Evolutionary conservation across 345 rosid genomes (phyloP).

Genomic region (Orychophragmus violaceus): DNA sequence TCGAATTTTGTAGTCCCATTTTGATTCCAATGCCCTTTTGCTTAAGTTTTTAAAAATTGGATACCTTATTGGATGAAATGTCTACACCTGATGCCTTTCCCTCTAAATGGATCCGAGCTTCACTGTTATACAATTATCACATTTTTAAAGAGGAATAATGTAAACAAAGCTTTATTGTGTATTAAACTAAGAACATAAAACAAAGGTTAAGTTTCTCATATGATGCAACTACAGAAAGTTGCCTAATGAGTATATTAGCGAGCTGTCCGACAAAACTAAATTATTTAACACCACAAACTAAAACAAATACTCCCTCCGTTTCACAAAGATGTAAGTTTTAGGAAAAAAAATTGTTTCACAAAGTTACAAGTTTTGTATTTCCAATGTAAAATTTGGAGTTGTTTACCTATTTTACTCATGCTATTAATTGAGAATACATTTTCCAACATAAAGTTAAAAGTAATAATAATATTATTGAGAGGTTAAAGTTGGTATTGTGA

Average conservation of each 20-base stretch:
- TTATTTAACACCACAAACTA: not conserved
- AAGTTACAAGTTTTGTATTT: too few species aligned
- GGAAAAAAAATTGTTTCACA: too few species aligned
- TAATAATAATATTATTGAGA: too few species aligned
- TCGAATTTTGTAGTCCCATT: slow-evolving; percentile 1
- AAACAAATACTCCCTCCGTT: too few species aligned
- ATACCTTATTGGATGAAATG: slow-evolving; percentile 31
- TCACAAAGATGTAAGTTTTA: too few species aligned
- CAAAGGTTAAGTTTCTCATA: not conserved
- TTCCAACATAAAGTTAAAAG: too few species aligned
- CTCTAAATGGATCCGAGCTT: slow-evolving; percentile 22
- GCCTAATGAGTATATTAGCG: slow-evolving; percentile 1
- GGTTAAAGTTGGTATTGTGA: too few species aligned
- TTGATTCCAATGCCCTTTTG: slow-evolving; percentile 8
- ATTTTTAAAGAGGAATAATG: not conserved
- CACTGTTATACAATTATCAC: slow-evolving; percentile 21
- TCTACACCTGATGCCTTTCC: slow-evolving; percentile 26
- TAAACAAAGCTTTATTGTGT: not conserved
- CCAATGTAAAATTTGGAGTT: too few species aligned
- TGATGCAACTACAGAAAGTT: slow-evolving; percentile 7
- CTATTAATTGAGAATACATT: too few species aligned
- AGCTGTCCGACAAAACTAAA: slow-evolving; percentile 2
- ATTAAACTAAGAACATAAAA: not conserved
- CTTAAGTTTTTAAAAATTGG: not conserved
- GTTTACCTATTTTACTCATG: too few species aligned